phyloP scores from a whole-genome alignment of 805 yeast genomes.

The Teunomyces kruisii region DNA sequence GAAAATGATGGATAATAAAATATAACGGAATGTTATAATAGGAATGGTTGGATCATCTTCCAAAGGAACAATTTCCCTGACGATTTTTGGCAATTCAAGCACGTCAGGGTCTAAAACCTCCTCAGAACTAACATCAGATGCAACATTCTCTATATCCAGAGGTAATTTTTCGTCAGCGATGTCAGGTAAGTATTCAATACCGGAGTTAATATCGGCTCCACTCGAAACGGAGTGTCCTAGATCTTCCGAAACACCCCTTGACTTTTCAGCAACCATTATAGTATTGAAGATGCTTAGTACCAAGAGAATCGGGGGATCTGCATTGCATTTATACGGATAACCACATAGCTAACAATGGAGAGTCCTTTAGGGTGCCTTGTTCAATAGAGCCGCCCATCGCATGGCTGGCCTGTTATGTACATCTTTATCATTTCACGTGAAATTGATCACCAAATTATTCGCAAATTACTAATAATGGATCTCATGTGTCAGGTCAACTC shows the following conservation, averaged over 20 bases:
- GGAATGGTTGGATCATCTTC: conserved; percentile 40
- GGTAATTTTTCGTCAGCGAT: conserved; percentile 6
- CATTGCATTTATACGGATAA: too few relatives aligned
- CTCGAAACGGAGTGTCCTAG: background rate
- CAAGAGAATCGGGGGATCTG: background rate
- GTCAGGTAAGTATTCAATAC: conserved; percentile 8
- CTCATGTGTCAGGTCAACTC: too few relatives aligned
- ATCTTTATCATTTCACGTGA: conserved; percentile 1
- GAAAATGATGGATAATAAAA: conserved; percentile 32
- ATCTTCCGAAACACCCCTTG: background rate
- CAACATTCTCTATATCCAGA: conserved; percentile 8
- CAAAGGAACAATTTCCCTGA: conserved; percentile 37
- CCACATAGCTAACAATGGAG: too few relatives aligned
- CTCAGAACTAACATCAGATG: conserved; percentile 3
- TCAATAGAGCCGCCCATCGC: too few relatives aligned
- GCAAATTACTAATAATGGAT: background rate
- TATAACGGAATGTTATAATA: conserved; percentile 35
- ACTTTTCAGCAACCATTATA: background rate
- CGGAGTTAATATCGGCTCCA: background rate
- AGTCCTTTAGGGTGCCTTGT: too few relatives aligned
- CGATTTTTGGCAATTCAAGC: conserved; percentile 28
- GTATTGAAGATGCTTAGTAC: background rate
- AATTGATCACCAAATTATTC: background rate
- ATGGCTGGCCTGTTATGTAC: background rate
- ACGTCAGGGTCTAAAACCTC: conserved; percentile 18